Percentiles rank a stretch among this genome's conserved stretches.
These are phyloP conservation scores for Hysterium pulicare DNA, from an alignment of 2,329 filamentous ascomycete species.

Conservation along the genomic window DNA sequence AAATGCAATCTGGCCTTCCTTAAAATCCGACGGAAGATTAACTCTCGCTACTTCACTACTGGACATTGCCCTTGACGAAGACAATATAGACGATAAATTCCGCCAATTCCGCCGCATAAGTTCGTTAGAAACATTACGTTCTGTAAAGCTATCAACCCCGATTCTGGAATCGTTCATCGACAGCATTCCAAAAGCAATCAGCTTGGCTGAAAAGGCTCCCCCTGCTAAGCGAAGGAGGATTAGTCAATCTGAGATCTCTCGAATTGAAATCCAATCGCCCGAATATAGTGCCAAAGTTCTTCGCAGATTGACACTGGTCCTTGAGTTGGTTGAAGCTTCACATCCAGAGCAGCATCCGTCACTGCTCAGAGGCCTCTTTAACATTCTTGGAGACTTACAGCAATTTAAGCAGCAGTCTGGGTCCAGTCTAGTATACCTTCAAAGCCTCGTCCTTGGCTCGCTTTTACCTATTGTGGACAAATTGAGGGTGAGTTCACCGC, in stretches of 20 bases:
- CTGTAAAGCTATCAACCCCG: constrained; percentile 68
- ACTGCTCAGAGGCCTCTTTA: constrained; percentile 76
- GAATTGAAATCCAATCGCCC: constrained; percentile 59
- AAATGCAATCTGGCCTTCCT: constrained; percentile 66
- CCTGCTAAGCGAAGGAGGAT: constrained; percentile 76
- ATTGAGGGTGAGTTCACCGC: constrained; percentile 50
- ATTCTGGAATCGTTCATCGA: constrained; percentile 71
- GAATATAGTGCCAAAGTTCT: constrained; percentile 66
- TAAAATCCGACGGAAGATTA: constrained; percentile 63
- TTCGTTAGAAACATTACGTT: constrained; percentile 69
- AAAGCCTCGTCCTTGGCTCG: constrained; percentile 78
- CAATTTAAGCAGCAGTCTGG: constrained; percentile 76
- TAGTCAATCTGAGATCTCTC: constrained; percentile 67
- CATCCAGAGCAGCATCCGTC: constrained; percentile 71
- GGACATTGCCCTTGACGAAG: constrained; percentile 52
- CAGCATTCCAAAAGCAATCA: constrained; percentile 68
- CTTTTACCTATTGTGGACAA: constrained; percentile 80
- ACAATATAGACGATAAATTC: constrained; percentile 26
- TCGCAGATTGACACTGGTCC: constrained; percentile 75
- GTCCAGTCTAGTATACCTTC: constrained; percentile 85
- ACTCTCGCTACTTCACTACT: constrained; percentile 62
- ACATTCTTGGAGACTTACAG: constrained; percentile 80
- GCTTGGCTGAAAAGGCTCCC: constrained; percentile 68
- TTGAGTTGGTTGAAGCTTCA: constrained; percentile 83
- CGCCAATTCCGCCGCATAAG: constrained; percentile 47